These are phyloP conservation scores for Hymenotorrendiella dingleyae DNA, from an alignment of 2,329 filamentous ascomycete species.

Conservation along the genomic window DNA sequence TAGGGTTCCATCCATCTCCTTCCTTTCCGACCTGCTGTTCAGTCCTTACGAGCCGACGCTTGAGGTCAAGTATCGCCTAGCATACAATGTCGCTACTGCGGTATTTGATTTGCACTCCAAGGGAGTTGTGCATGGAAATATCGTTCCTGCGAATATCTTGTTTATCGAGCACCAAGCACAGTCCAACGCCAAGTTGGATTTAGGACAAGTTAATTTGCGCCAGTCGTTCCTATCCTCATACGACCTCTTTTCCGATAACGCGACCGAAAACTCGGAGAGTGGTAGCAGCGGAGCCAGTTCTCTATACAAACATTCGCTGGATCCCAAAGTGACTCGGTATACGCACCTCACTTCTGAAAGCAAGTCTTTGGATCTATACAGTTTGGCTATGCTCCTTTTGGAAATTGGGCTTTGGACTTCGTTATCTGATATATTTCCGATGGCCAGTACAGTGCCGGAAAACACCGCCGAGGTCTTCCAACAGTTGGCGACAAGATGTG, in stretches of 20 bases:
- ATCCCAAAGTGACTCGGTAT: slow-evolving; percentile 45
- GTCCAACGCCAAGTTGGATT: slow-evolving; percentile 17
- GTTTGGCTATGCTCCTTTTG: slow-evolving; percentile 65
- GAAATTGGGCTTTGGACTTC: slow-evolving; percentile 73
- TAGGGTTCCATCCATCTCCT: slow-evolving; percentile 38
- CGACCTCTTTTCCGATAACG: slow-evolving; percentile 57
- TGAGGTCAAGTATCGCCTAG: slow-evolving; percentile 71
- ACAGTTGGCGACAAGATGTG: slow-evolving; percentile 47
- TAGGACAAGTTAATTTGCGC: slow-evolving; percentile 50
- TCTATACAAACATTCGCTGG: slow-evolving; percentile 59
- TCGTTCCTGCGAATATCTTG: slow-evolving; percentile 61
- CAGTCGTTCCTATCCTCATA: slow-evolving; percentile 68
- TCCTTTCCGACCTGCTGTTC: slow-evolving; percentile 48
- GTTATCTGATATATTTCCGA: slow-evolving; percentile 36
- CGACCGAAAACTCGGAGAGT: slow-evolving; percentile 27
- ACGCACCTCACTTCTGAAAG: slow-evolving; percentile 49
- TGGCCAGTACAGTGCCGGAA: slow-evolving; percentile 20
- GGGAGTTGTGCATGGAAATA: slow-evolving; percentile 64
- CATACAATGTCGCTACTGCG: slow-evolving; percentile 65
- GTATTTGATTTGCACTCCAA: slow-evolving; percentile 68
- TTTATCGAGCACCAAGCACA: slow-evolving; percentile 44
- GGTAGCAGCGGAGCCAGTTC: slow-evolving; percentile 11
- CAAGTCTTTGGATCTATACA: slow-evolving; percentile 63
- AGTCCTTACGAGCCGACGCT: slow-evolving; percentile 55
- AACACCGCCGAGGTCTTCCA: slow-evolving; percentile 23